Base-by-base conservation (phyloP, 2,329 filamentous ascomycete species). In the Colletotrichum sp. region DNA sequence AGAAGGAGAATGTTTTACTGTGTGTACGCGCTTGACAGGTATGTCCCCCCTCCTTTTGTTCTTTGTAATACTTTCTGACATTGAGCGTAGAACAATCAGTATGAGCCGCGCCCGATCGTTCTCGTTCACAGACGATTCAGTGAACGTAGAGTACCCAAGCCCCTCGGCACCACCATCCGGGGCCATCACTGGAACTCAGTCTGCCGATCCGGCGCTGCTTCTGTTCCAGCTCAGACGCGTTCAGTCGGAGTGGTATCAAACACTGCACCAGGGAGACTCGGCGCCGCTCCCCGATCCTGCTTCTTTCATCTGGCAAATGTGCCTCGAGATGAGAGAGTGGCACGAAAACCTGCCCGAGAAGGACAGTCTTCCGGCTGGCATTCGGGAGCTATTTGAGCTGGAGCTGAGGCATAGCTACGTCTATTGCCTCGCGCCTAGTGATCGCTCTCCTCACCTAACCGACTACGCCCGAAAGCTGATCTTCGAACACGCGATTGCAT, bases 381-480 rank as follows among this genome's bases (percentile, higher is more conserved):
- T 96, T 78, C 91, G 93, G 52, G 91, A 94, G 64, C 92, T 96
- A 78, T 98, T 98, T 81, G 94, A 97, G 78, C 91, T 98, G 18
- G 97, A 99, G 82, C 86, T 98, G 57, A 91, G 96, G 63, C 99
- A 98, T 86, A 98, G 95, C 81, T 97, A 95, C 80, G 94, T 98
- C 28, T 95, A 98, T 83, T 95, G 96, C 73, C 90, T 98, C 9
- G 95, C 95, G 1, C 95, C 96, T 1, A 96, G 94, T 44, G 92
- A 93, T 2, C 90, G 94, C 62, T 92, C 94, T 5, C 94, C 95
- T 0, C 88, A 91, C 26, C 92, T 96, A 66, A 93, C 92, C 5
- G 91, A 95, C 62, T 95, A 96, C 82, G 94, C 93, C 49, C 94
- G 95, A 77, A 89, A 93, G 34, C 88, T 98, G 28, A 95, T 98